A percentile compares a stretch with the other conserved stretches of the same genome.
These are phyloP conservation scores for Yamadazyma aaseri DNA, from an alignment of 1,139 yeast genomes.

Conservation along the genomic window DNA sequence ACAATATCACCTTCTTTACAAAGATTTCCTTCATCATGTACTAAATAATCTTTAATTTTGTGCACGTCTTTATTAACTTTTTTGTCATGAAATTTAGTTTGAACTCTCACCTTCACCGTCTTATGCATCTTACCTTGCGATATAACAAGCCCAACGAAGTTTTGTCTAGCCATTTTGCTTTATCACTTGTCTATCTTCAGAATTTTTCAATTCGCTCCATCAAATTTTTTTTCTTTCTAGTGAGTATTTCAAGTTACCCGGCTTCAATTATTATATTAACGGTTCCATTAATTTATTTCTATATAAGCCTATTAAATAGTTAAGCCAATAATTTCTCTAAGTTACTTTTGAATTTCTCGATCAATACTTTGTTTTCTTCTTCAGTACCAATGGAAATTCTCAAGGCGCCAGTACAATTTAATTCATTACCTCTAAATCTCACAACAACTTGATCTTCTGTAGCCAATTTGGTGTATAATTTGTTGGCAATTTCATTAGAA, in stretches of 20 bases:
- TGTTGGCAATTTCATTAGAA: conserved; percentile 64
- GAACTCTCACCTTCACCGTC: conserved; percentile 91
- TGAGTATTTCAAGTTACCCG: conserved; percentile 1
- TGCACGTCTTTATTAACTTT: conserved; percentile 74
- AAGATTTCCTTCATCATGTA: conserved; percentile 89
- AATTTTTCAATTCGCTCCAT: conserved; percentile 1
- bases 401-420: conserved; percentile 83
- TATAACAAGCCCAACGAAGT: conserved; percentile 87
- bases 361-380: conserved; percentile 62
- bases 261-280: not conserved
- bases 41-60: conserved; percentile 80
- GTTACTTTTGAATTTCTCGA: conserved; percentile 45
- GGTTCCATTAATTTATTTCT: no score
- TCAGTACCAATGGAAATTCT: conserved; percentile 85
- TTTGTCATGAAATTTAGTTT: conserved; percentile 65
- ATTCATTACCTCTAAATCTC: conserved; percentile 86
- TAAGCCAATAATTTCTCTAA: conserved; percentile 3
- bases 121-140: conserved; percentile 96
- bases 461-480: conserved; percentile 70
- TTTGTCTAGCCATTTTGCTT: conserved; percentile 88
- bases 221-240: conserved; percentile 2
- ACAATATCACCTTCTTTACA: conserved; percentile 96
- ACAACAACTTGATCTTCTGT: conserved; percentile 74
- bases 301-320: not conserved
- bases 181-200: not conserved